Conservation (phyloP, 768 basidiomycete genomes). For the Kwoniella dejecticola region DNA sequence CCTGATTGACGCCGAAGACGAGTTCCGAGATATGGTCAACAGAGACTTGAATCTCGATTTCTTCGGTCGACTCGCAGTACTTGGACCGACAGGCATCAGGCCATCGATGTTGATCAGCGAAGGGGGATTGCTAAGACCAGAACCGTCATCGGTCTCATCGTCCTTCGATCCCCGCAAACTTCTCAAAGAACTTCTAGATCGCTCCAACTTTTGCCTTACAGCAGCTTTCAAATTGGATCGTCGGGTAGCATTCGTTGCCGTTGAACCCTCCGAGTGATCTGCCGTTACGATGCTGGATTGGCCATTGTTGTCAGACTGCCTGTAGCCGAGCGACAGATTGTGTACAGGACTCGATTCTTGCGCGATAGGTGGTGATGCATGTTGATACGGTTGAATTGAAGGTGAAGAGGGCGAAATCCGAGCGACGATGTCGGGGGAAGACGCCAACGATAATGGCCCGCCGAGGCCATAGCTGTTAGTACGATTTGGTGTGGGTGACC, state of each 20-base stretch:
- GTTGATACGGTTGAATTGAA: no score
- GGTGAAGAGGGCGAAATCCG: neutral
- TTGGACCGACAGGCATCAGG: neutral
- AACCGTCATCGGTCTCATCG: neutral
- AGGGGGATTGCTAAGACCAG: neutral
- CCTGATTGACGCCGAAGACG: constrained; percentile 20
- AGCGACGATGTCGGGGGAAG: neutral
- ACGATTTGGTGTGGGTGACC: neutral
- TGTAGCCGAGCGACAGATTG: no score
- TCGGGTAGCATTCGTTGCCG: neutral
- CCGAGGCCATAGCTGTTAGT: constrained; percentile 20
- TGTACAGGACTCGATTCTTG: no score
- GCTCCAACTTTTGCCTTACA: constrained; percentile 23
- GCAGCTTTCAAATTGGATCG: constrained; percentile 16
- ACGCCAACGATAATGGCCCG: neutral
- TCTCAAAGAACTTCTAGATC: constrained; percentile 24
- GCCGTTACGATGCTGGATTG: neutral
- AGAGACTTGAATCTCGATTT: constrained; percentile 18
- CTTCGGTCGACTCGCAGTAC: constrained; percentile 4
- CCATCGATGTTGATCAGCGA: neutral
- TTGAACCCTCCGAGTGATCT: neutral
- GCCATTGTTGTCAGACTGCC: neutral
- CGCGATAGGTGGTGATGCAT: no score
- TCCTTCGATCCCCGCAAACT: constrained; percentile 11
- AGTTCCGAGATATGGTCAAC: constrained; percentile 15